Conservation (phyloP, 177 flowering plant species). For the Tripterygium wilfordii region DNA sequence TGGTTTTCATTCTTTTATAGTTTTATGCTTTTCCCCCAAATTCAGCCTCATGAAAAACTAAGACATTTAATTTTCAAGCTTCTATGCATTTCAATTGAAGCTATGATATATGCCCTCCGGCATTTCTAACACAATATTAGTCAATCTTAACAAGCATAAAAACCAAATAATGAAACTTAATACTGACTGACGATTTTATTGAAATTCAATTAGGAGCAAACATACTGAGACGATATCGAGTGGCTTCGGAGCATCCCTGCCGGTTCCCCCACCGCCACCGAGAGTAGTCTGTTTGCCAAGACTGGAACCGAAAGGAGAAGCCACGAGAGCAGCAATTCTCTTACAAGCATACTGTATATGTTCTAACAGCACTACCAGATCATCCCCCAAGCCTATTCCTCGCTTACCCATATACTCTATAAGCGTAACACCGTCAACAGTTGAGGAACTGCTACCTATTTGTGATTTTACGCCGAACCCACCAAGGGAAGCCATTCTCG, state of each 20-base stretch:
- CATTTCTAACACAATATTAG: too few relatives aligned
- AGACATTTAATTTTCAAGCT: too few relatives aligned
- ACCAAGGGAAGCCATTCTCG: conserved; percentile 28
- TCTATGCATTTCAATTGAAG: too few relatives aligned
- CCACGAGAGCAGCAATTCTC: conserved; percentile 83
- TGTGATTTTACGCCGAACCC: conserved; percentile 14
- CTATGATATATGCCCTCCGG: too few relatives aligned
- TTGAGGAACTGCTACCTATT: conserved; percentile 6
- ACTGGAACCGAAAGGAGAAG: conserved; percentile 73
- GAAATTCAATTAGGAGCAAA: too few relatives aligned
- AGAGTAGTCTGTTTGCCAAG: conserved; percentile 30
- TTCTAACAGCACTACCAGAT: conserved; percentile 57
- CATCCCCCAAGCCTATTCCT: conserved; percentile 66
- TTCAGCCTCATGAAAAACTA: too few relatives aligned
- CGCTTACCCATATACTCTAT: conserved; percentile 61
- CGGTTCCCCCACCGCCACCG: conserved; percentile 19
- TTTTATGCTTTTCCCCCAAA: too few relatives aligned
- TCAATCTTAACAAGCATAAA: too few relatives aligned
- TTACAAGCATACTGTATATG: conserved; percentile 87
- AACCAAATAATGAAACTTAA: too few relatives aligned
- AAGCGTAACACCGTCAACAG: conserved; percentile 30
- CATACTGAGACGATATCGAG: conserved; percentile 82
- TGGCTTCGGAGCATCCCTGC: conserved; percentile 83
- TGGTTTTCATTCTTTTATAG: too few relatives aligned
- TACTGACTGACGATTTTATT: too few relatives aligned